Conservation (phyloP, 306 rosid species). For the Lathyrus sativus region DNA sequence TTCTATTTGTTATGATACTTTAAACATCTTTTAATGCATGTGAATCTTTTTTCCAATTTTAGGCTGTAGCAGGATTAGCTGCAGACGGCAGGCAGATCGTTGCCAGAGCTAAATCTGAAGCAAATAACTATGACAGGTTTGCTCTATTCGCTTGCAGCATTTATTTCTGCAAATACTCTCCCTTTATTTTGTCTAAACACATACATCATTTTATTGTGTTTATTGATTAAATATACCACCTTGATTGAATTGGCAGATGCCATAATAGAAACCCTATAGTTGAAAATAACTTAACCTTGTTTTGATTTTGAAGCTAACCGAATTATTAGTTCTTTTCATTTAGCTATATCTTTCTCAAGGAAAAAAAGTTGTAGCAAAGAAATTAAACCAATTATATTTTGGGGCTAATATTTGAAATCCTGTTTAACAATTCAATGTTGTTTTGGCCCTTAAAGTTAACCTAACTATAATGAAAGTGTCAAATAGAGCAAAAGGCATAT, state of each 20-base stretch:
- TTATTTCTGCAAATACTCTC: conserved; percentile 4
- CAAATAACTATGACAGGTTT: conserved; percentile 85
- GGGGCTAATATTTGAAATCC: conserved; percentile 14
- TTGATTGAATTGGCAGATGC: background rate
- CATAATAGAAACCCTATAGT: background rate
- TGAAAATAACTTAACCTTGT: conserved; percentile 19
- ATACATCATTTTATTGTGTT: background rate
- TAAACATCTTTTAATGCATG: conserved; percentile 13
- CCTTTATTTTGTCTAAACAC: background rate
- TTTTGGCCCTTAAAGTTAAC: background rate
- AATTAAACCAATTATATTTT: conserved; percentile 13
- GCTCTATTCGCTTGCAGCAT: conserved; percentile 31
- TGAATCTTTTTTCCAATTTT: conserved; percentile 36
- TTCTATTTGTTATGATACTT: conserved; percentile 20
- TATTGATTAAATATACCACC: background rate
- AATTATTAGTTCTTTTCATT: conserved; percentile 3
- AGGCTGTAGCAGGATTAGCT: conserved; percentile 83
- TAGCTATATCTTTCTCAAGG: background rate
- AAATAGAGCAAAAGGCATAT: background rate
- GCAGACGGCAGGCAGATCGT: conserved; percentile 64
- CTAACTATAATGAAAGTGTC: background rate
- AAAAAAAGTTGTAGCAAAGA: conserved; percentile 5
- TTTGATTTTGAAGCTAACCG: conserved; percentile 1
- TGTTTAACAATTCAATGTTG: background rate
- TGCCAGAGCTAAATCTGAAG: conserved; percentile 76